These are phyloP conservation scores for Ploettnerulaceae sp. DNA, from an alignment of 2,329 filamentous ascomycete genomes.

Conservation along the genomic window DNA sequence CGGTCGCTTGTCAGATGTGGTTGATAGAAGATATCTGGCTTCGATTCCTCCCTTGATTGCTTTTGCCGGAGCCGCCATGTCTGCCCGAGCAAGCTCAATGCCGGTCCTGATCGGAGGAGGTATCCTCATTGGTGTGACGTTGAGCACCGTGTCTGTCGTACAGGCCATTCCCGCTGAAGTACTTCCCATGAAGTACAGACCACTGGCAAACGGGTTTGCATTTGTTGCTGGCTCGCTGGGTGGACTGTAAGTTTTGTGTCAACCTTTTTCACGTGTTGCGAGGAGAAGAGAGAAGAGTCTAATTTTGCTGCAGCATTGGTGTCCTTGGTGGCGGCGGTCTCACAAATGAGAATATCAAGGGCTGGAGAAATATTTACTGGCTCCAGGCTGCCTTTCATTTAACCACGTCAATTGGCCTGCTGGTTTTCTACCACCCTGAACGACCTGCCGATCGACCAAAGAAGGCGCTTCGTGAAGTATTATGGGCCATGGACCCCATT, in stretches of 20 bases:
- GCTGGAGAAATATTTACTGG: constrained; percentile 56
- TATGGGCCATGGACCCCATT: constrained; percentile 46
- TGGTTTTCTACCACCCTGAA: constrained; percentile 46
- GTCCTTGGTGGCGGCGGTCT: constrained; percentile 48
- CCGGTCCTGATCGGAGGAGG: constrained; percentile 51
- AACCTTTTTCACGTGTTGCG: background rate
- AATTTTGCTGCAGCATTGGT: constrained; percentile 35
- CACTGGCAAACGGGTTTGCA: constrained; percentile 50
- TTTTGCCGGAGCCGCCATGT: constrained; percentile 49
- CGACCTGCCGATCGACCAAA: constrained; percentile 34
- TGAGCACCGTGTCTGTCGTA: constrained; percentile 50
- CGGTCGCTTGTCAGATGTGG: constrained; percentile 52
- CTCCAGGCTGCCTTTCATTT: constrained; percentile 48
- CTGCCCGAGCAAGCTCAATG: constrained; percentile 51
- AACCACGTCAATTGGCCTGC: constrained; percentile 43
- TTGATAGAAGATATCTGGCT: constrained; percentile 51
- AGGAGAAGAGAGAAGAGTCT: background rate
- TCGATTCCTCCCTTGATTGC: constrained; percentile 49
- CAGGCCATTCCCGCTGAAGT: constrained; percentile 54
- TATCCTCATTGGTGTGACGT: constrained; percentile 49
- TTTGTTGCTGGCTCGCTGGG: constrained; percentile 48
- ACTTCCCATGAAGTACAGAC: constrained; percentile 50
- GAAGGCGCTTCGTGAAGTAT: constrained; percentile 37
- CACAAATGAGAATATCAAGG: constrained; percentile 42
- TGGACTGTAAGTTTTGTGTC: constrained; percentile 41